Base-by-base conservation (phyloP, 1,284 basidiomycete genomes). In the Rhodotorula sp. region DNA sequence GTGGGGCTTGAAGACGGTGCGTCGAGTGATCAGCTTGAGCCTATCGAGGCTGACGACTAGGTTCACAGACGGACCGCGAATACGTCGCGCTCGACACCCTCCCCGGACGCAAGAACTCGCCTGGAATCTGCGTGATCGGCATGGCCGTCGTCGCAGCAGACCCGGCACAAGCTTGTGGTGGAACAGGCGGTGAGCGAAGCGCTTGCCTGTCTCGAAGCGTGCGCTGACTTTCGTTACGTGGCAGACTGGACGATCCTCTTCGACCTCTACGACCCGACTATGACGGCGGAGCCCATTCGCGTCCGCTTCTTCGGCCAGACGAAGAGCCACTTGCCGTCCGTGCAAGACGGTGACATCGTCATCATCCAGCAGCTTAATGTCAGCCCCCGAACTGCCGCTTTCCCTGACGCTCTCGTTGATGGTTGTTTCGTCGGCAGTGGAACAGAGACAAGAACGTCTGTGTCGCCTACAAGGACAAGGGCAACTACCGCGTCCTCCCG, bases 291-390 rank as follows among this genome's bases (percentile, higher is more conserved):
- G 44, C 17, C 6, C 22, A 10, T 39, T n/a, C 15, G 5, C 11
- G 24, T 60, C n/a, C n/a, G 10, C 4, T 34, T 27, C 62, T 48
- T 27, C 46, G 62, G 48, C 13, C 11, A 22, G 36, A 27, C 17
- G 15, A 24, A 36, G 32, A 9, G 30, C 3, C 11, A 62, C 20
- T 1, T 60, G 10, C 64, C 61, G 8, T 9, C 17, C 2, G 9
- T 59, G 24, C 9, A 57, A 8, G 49, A 66, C 27, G 68, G 68
- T n/a, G 68, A 70, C 36, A 56, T 70, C 32, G n/a, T 66, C 30
- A n/a, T 70, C 9, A 3, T 66, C 0, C 68, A 66, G 30, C 13
- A 32, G 3, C n/a, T 70, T 17, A 63, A 70, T 34, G 68, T 70
- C 20, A 29, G 68, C 27, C 17, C 17, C 11, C 1, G 6, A 5